Percentiles rank a stretch among this genome's conserved stretches.
phyloP scores from a whole-genome alignment of 805 yeast species.

The Clavispora fructus region DNA sequence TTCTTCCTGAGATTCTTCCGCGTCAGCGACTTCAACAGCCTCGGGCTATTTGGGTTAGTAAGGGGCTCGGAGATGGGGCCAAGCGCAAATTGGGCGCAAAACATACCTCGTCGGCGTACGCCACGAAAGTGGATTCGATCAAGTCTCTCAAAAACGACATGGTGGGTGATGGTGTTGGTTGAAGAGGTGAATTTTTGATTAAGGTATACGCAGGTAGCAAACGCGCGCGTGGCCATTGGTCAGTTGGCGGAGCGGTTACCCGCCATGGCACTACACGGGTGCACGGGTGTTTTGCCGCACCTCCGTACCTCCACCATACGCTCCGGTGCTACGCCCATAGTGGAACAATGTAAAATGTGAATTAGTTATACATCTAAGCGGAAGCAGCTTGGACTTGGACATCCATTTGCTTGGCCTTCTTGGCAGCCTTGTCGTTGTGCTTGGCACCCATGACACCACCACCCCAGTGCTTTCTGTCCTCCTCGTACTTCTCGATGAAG shows the following conservation, averaged over 20 bases:
- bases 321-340: neutral
- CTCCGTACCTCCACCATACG: no score
- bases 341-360: neutral
- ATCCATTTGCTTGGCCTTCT: constrained; percentile 58
- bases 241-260: constrained; percentile 4
- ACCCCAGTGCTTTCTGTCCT: constrained; percentile 98
- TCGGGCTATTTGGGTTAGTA: constrained; percentile 6
- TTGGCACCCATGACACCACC: constrained; percentile 98
- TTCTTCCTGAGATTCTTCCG: constrained; percentile 18
- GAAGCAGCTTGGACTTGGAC: constrained; percentile 16
- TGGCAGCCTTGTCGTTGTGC: constrained; percentile 80
- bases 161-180: constrained; percentile 9
- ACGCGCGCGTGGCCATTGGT: constrained; percentile 19
- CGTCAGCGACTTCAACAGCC: constrained; percentile 28
- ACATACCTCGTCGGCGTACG: constrained; percentile 73
- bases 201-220: constrained; percentile 13
- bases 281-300: constrained; percentile 4
- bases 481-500: constrained; percentile 93
- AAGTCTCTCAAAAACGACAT: constrained; percentile 63
- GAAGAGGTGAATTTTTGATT: constrained; percentile 5
- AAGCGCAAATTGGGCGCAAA: no score
- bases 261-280: no score
- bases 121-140: constrained; percentile 72
- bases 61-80: neutral
- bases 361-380: constrained; percentile 2